These are phyloP conservation scores for Pseudogymnoascus sp. DNA, from an alignment of 2,329 filamentous ascomycete genomes.

Conservation along the genomic window DNA sequence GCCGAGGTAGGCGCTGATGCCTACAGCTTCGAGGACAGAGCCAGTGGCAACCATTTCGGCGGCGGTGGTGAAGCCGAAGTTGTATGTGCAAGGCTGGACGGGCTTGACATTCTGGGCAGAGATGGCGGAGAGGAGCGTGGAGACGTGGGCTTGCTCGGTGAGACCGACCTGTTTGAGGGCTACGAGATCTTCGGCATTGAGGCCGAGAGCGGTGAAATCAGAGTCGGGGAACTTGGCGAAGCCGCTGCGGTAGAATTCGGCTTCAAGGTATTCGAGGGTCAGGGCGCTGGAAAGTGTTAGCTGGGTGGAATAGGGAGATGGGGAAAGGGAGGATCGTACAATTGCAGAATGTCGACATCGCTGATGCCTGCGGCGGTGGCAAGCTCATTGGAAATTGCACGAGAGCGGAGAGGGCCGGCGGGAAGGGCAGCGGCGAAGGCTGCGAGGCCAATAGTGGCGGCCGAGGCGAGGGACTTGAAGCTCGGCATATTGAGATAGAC, in stretches of 20 bases:
- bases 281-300: slow-evolving; percentile 43
- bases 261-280: slow-evolving; percentile 67
- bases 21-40: slow-evolving; percentile 62
- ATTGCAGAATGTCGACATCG: slow-evolving; percentile 45
- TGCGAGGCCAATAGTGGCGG: slow-evolving; percentile 22
- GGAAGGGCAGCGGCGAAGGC: slow-evolving; percentile 23
- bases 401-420: slow-evolving; percentile 21
- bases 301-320: neutral
- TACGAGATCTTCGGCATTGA: slow-evolving; percentile 44
- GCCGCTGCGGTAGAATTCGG: slow-evolving; percentile 62
- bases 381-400: slow-evolving; percentile 22
- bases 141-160: slow-evolving; percentile 57
- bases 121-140: slow-evolving; percentile 50
- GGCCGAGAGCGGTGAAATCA: slow-evolving; percentile 57
- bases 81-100: slow-evolving; percentile 62
- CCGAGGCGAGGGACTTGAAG: slow-evolving; percentile 24
- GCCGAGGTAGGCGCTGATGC: slow-evolving; percentile 64
- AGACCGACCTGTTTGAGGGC: slow-evolving; percentile 54
- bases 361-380: slow-evolving; percentile 33
- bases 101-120: slow-evolving; percentile 54
- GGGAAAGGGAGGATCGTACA: slow-evolving; percentile 32
- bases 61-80: slow-evolving; percentile 61
- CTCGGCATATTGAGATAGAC: slow-evolving; percentile 22
- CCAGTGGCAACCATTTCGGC: slow-evolving; percentile 61
- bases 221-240: slow-evolving; percentile 57